Conservation (phyloP, 352 stramenopile genomes). For the Phytophthora rubi region DNA sequence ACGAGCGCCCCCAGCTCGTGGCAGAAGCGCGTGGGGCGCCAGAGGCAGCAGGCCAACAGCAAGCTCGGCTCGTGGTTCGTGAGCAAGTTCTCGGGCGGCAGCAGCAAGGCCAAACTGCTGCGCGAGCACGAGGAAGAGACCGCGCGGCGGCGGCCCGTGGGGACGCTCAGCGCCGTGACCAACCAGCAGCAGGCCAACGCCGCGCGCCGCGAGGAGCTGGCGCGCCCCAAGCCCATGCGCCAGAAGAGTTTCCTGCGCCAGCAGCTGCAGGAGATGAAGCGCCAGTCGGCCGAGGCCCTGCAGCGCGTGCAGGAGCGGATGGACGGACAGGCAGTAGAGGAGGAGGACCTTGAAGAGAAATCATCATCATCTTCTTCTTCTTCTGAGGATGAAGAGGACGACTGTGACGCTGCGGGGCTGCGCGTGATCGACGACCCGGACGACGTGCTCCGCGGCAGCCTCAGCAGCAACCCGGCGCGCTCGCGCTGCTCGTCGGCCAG, state of each 20-base stretch:
- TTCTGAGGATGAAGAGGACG: slow-evolving; percentile 1
- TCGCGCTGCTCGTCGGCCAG: slow-evolving; percentile 43
- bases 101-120: slow-evolving; percentile 57
- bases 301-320: slow-evolving; percentile 52
- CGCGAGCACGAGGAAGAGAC: slow-evolving; percentile 62
- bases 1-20: slow-evolving; percentile 28
- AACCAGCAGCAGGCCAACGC: slow-evolving; percentile 41
- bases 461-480: slow-evolving; percentile 37
- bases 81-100: slow-evolving; percentile 58
- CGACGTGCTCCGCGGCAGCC: slow-evolving; percentile 36
- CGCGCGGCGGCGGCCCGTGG: slow-evolving; percentile 40
- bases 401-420: slow-evolving; percentile 20
- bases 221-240: slow-evolving; percentile 47
- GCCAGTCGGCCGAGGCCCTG: slow-evolving; percentile 66
- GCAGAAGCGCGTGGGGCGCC: slow-evolving; percentile 62
- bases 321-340: slow-evolving; percentile 46
- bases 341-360: slow-evolving; percentile 31
- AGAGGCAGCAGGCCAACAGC: slow-evolving; percentile 64
- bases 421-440: slow-evolving; percentile 47
- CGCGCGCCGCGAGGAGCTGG: slow-evolving; percentile 30
- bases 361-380: slow-evolving; percentile 15
- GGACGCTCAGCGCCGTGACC: slow-evolving; percentile 47
- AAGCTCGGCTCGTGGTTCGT: slow-evolving; percentile 77
- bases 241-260: slow-evolving; percentile 74
- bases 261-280: slow-evolving; percentile 83